These are phyloP conservation scores for Claviceps purpurea DNA, from an alignment of 2,329 filamentous ascomycete species.

Conservation along the genomic window DNA sequence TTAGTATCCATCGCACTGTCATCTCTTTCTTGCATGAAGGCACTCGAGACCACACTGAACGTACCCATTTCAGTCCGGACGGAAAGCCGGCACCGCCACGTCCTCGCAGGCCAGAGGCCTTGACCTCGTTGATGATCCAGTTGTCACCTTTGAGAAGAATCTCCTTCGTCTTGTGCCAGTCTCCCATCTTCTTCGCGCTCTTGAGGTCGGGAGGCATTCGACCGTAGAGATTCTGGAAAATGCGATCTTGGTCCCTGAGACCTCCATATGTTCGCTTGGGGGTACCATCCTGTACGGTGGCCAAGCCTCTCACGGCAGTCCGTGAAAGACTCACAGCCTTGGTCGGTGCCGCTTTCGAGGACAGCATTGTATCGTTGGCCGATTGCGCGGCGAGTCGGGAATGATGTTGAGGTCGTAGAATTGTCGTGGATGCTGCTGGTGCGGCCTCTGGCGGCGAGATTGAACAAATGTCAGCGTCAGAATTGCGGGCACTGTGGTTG, in stretches of 20 bases:
- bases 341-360: constrained; percentile 28
- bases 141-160: constrained; percentile 95
- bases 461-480: constrained; percentile 21
- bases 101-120: constrained; percentile 87
- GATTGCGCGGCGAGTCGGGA: constrained; percentile 11
- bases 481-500: constrained; percentile 28
- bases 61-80: constrained; percentile 96
- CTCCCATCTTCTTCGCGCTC: constrained; percentile 92
- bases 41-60: constrained; percentile 18
- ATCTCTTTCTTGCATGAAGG: no score
- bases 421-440: constrained; percentile 16
- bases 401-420: constrained; percentile 13
- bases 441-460: constrained; percentile 22
- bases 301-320: constrained; percentile 53
- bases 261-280: constrained; percentile 68
- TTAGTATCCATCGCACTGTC: background rate
- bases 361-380: constrained; percentile 28
- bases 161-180: constrained; percentile 99
- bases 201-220: constrained; percentile 85
- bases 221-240: constrained; percentile 97
- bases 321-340: constrained; percentile 27
- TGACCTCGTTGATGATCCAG: constrained; percentile 97
- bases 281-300: constrained; percentile 62
- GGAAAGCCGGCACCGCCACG: constrained; percentile 97
- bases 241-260: constrained; percentile 90